Base-by-base conservation (phyloP, 306 rosid genomes). In the Benincasa hispida region DNA sequence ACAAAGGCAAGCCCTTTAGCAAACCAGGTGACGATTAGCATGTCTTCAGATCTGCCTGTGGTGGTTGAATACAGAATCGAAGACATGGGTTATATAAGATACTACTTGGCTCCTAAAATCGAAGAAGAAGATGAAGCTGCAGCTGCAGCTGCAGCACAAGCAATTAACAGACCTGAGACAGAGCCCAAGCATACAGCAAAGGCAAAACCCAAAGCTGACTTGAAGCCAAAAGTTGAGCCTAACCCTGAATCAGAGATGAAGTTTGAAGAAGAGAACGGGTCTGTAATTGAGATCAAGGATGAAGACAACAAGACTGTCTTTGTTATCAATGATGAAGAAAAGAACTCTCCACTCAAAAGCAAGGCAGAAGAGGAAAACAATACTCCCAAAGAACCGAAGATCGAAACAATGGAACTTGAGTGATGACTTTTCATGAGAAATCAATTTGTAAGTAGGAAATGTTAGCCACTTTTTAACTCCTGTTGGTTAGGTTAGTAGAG, bases 31-130 rank as follows among this genome's bases (percentile, higher is more conserved):
- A 81, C 82, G 17, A 80, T 72, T 53, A 80, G 74, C 79, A 1
- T 78, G 63, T 78, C 79, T 62, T 78, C 76, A 47, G 79, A 82
- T 21, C 76, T 85, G 39, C 92, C 90, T 5, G 87, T 13, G 82
- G 79, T 78, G 27, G 53, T 82, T 5, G 77, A 82, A 79, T 73
- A 77, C 58, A 77, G 66, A 78, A 77, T 62, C 22, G 84, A 75
- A 3, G 79, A 32, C 3, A 82, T 74, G 66, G 77, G 65, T 63
- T 65, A 78, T 34, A 65, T 61, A 81, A 78, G 92, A 28, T 90
- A 85, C 83, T 87, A 87, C 78, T 83, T 85, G 86, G 91, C 91
- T 61, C 94, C 94, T n/a, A 87, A 87, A 82, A 79, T 89, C 17
- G 94, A 89, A 70, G 91, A 89, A 69, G 94, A 89, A 0, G 94